Evolutionary conservation across 2,329 filamentous ascomycete species (phyloP), one percentile per base, ranked within the genome.

Genomic region (Ceratocystis papillata): DNA sequence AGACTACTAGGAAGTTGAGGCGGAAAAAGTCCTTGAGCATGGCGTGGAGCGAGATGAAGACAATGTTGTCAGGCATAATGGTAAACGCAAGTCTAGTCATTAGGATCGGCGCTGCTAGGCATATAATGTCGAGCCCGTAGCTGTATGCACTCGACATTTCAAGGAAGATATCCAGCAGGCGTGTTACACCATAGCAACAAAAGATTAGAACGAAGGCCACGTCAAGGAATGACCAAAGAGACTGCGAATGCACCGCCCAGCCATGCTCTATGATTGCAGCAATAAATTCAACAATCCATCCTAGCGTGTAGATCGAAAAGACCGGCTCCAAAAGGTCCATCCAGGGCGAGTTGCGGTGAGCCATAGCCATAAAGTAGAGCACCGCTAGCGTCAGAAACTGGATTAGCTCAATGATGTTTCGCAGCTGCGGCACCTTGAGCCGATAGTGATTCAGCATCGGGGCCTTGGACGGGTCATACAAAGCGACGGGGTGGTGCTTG

Each of bases 21-120:
- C 86, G 78, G 1, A 84, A 81, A 70, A 90, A 90, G 71, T 89
- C 85, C 60, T 82, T 81, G 80, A 90, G 87, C 87, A 90, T 89
- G 61, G 86, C 85, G 68, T 87, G 81, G 1, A 89, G 77, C 0
- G 86, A 86, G 67, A 90, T 86, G 74, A 90, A 88, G 46, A 89
- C 81, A 76, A 90, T 86, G 70, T 88, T 89, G 72, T 89, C 86
- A 0, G 86, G 86, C 79, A 89, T 83, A 33, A 89, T 74, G 70
- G 87, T 89, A 76, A 89, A 89, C 3, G 87, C 87, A 28, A 89
- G 77, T 7, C 87, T 81, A 0, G 87, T 87, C 41, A 89, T 78
- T 8, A 90, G 77, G n/a, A 89, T 80, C 0, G 87, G 86, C 1
- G 86, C 86, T 3, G 81, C 87, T 66, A 87, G 79, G 33, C 84